Evolutionary conservation across 2,329 filamentous ascomycete species (phyloP).

Genomic region (Calonectria hongkongensis): DNA sequence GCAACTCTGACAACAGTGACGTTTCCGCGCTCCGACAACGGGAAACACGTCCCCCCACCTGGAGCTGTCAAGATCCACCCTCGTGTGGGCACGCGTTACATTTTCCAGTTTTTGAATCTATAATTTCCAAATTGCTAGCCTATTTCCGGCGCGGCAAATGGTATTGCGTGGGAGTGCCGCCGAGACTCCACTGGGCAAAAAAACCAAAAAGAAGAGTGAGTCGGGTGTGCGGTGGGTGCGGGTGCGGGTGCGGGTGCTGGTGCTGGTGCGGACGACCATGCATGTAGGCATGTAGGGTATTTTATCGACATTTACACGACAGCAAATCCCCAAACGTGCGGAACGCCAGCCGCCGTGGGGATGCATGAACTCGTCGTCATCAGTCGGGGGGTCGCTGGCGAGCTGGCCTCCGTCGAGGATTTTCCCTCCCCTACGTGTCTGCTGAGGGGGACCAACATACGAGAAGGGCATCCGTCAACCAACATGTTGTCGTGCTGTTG

Average conservation of each 20-base stretch:
- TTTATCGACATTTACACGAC: too few relatives aligned
- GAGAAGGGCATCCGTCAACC: constrained; percentile 1
- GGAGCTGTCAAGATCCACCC: constrained; percentile 18
- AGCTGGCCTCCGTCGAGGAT: neutral
- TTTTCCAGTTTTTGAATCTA: neutral
- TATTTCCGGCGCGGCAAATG: neutral
- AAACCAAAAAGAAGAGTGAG: too few relatives aligned
- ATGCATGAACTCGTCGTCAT: constrained; percentile 17
- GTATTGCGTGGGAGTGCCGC: neutral
- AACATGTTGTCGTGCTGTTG: constrained; percentile 1
- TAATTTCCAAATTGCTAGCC: neutral
- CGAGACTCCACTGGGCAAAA: too few relatives aligned
- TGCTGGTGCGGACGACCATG: too few relatives aligned
- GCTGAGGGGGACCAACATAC: neutral
- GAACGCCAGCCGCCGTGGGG: neutral
- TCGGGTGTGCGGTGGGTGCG: too few relatives aligned
- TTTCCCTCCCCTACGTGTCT: neutral
- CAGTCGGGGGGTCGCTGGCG: neutral
- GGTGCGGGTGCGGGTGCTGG: too few relatives aligned
- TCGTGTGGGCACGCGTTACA: constrained; percentile 2
- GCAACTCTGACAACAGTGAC: neutral
- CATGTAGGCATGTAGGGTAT: too few relatives aligned
- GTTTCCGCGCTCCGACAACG: constrained; percentile 5
- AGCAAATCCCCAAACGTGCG: constrained; percentile 14
- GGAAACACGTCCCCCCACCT: constrained; percentile 3